These are phyloP conservation scores for Phytophthora palmivora DNA, from an alignment of 352 stramenopile genomes.

Conservation along the genomic window DNA sequence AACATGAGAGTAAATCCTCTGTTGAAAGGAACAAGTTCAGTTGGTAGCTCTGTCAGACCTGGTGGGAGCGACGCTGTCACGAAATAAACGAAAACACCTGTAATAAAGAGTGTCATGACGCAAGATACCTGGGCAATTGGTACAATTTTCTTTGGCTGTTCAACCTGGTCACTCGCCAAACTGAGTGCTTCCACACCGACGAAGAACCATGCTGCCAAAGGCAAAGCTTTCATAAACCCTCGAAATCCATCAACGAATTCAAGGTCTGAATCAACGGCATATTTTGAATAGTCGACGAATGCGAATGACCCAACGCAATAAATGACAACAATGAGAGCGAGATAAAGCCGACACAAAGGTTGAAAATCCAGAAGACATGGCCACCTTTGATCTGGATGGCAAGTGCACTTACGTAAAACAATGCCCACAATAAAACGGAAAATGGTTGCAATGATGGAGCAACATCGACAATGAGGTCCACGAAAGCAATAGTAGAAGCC, in stretches of 20 bases:
- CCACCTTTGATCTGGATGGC: slow-evolving; percentile 39
- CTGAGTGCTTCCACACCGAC: slow-evolving; percentile 51
- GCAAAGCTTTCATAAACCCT: slow-evolving; percentile 43
- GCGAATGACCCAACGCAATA: slow-evolving; percentile 45
- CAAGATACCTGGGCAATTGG: slow-evolving; percentile 50
- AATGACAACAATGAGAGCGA: slow-evolving; percentile 44
- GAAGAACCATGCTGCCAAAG: slow-evolving; percentile 52
- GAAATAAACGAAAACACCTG: slow-evolving; percentile 43
- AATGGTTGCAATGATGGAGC: slow-evolving; percentile 13
- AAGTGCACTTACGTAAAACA: slow-evolving; percentile 44
- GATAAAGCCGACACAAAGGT: slow-evolving; percentile 33
- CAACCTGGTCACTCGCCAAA: slow-evolving; percentile 41
- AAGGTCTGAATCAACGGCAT: slow-evolving; percentile 12
- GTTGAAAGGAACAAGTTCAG: slow-evolving; percentile 41
- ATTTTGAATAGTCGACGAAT: slow-evolving; percentile 30
- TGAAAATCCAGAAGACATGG: slow-evolving; percentile 52
- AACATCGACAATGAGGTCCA: slow-evolving; percentile 39
- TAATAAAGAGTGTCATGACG: slow-evolving; percentile 43
- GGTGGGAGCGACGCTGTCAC: slow-evolving; percentile 40
- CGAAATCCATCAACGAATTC: slow-evolving; percentile 28
- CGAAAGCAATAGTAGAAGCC: slow-evolving; percentile 35
- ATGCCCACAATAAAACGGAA: slow-evolving; percentile 30
- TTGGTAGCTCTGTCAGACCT: slow-evolving; percentile 26
- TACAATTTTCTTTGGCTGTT: slow-evolving; percentile 48
- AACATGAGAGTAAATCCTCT: slow-evolving; percentile 46